These are phyloP conservation scores for Globisporangium nagaii DNA, from an alignment of 352 stramenopile species.

Conservation along the genomic window DNA sequence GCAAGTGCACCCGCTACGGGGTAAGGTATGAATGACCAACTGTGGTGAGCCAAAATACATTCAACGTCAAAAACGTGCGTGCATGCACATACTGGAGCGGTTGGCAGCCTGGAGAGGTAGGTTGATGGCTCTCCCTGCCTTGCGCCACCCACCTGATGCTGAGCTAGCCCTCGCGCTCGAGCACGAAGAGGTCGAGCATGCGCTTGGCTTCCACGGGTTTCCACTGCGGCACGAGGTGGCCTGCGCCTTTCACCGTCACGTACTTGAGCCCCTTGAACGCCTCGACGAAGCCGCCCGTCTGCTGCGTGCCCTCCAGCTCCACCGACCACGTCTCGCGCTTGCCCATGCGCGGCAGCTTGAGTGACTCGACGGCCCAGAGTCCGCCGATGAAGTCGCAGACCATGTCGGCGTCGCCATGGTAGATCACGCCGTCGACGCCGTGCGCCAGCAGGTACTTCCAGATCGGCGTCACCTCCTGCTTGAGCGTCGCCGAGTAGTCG, in stretches of 20 bases:
- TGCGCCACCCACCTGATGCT: too few species aligned
- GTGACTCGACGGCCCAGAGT: constrained; percentile 62
- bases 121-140: too few species aligned
- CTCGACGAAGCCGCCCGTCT: constrained; percentile 84
- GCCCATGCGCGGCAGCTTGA: constrained; percentile 37
- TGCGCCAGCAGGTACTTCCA: constrained; percentile 52
- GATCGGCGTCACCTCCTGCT: constrained; percentile 42
- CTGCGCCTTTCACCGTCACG: constrained; percentile 88
- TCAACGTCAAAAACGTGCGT: not conserved
- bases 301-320: constrained; percentile 23
- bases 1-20: too few species aligned
- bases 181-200: constrained; percentile 68
- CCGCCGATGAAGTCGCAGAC: constrained; percentile 63
- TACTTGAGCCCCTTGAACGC: constrained; percentile 82
- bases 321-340: constrained; percentile 38
- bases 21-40: too few species aligned
- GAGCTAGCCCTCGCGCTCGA: constrained; percentile 26
- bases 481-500: constrained; percentile 44
- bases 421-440: constrained; percentile 53
- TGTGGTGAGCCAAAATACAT: not conserved
- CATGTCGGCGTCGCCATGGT: constrained; percentile 70
- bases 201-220: constrained; percentile 66
- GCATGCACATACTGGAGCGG: too few species aligned
- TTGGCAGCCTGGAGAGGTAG: too few species aligned
- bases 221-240: constrained; percentile 85